phyloP scores from a whole-genome alignment of 202 grass and related monocot genomes.

The Setaria viridis region DNA sequence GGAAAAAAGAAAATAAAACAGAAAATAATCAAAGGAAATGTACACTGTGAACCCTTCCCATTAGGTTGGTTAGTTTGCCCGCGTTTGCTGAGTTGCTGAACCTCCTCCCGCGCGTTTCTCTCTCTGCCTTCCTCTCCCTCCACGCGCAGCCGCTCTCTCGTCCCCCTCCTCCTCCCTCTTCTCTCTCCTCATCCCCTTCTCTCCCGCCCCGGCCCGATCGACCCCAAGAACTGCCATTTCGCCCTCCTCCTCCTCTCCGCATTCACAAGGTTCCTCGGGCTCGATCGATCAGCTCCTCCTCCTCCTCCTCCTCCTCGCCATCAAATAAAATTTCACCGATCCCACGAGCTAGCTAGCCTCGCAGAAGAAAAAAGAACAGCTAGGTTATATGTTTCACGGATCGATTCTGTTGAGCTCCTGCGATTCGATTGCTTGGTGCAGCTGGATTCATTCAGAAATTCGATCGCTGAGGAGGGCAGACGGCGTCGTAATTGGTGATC shows the following conservation, averaged over 20 bases:
- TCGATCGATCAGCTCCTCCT: not conserved
- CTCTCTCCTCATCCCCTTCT: conserved; percentile 47
- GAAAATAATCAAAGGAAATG: too few relatives aligned
- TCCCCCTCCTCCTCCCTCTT: not conserved
- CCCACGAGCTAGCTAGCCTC: too few relatives aligned
- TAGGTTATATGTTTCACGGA: too few relatives aligned
- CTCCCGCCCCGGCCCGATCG: conserved; percentile 43
- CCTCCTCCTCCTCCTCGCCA: too few relatives aligned
- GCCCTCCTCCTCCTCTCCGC: not conserved
- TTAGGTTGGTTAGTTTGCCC: not conserved
- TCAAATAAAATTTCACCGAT: too few relatives aligned
- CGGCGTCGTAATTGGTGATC: not conserved
- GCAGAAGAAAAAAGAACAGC: too few relatives aligned
- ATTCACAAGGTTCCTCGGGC: not conserved
- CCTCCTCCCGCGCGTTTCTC: conserved; percentile 44
- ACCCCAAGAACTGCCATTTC: conserved; percentile 49
- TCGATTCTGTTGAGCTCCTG: not conserved
- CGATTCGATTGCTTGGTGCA: not conserved
- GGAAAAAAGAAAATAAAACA: too few relatives aligned
- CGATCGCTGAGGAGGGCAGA: not conserved
- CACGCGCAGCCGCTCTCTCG: conserved; percentile 36
- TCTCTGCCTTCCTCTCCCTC: conserved; percentile 48
- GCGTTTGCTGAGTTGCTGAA: not conserved
- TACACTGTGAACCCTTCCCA: not conserved
- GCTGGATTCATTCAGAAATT: not conserved